Percentiles rank a stretch among this genome's conserved stretches.
These are phyloP conservation scores for Cystobasidium ongulense DNA, from an alignment of 768 basidiomycete species.

Conservation along the genomic window DNA sequence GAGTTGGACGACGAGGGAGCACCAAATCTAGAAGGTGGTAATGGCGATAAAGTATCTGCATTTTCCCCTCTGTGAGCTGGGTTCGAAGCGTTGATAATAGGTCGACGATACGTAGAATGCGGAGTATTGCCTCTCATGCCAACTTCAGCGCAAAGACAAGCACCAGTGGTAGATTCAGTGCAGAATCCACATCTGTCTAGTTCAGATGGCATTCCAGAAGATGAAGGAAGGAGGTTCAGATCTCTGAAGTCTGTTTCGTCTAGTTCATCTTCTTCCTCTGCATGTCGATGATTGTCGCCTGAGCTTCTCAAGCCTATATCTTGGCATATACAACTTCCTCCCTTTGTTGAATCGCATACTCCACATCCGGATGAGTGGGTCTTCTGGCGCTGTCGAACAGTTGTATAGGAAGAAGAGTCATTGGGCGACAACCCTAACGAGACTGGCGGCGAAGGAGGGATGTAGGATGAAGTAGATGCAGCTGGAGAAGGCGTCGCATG, in stretches of 20 bases:
- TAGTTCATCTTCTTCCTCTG: neutral
- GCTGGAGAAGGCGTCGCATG: neutral
- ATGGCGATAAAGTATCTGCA: neutral
- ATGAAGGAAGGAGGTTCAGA: neutral
- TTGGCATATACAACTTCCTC: conserved; percentile 1
- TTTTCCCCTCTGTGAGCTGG: neutral
- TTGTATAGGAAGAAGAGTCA: neutral
- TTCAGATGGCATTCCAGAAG: neutral
- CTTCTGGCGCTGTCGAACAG: neutral
- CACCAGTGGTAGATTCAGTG: neutral
- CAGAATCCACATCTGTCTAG: conserved; percentile 1
- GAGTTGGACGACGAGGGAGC: neutral
- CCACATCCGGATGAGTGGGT: neutral
- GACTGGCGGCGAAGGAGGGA: conserved; percentile 7
- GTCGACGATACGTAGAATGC: neutral
- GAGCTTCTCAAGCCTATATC: conserved; percentile 6
- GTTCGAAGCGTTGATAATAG: neutral
- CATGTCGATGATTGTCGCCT: neutral
- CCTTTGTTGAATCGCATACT: neutral
- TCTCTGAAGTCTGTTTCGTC: neutral
- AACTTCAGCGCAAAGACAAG: neutral
- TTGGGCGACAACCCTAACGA: neutral
- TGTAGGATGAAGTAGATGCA: conserved; percentile 12
- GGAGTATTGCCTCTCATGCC: neutral
- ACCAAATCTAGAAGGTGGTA: neutral